Conservation (phyloP, 148 eudicot genomes). For the Persicaria maculosa region DNA sequence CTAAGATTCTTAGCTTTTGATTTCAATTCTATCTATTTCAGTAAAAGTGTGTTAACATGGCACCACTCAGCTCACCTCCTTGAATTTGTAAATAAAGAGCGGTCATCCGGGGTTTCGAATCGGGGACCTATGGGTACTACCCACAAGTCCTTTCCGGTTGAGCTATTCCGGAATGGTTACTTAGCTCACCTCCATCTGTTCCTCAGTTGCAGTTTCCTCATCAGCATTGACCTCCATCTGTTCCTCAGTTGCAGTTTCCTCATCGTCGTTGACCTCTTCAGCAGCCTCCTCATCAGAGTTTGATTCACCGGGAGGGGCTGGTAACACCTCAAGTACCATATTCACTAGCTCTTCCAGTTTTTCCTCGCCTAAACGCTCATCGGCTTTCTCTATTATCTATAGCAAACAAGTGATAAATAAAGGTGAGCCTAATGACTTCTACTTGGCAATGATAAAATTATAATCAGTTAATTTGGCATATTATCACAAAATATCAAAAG, state of each 20-base stretch:
- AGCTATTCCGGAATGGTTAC: no score
- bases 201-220: conserved; percentile 7
- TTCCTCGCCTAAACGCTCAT: conserved; percentile 35
- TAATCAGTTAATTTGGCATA: not conserved
- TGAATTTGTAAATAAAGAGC: no score
- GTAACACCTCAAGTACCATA: conserved; percentile 40
- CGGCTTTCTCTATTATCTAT: conserved; percentile 45
- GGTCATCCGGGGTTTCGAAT: no score
- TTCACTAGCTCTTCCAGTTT: conserved; percentile 29
- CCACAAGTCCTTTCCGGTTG: no score
- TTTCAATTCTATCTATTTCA: not conserved
- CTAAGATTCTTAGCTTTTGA: not conserved
- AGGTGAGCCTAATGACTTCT: not conserved
- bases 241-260: not conserved
- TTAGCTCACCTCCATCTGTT: not conserved
- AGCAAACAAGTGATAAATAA: not conserved
- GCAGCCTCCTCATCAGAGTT: conserved; percentile 18
- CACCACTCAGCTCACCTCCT: not conserved
- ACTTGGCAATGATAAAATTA: not conserved
- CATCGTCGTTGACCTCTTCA: not conserved
- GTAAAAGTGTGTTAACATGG: not conserved
- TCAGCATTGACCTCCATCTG: not conserved
- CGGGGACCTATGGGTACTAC: no score
- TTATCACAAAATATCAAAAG: not conserved
- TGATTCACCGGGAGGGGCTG: conserved; percentile 31